Evolutionary conservation across 1,284 basidiomycete species (phyloP), one percentile per base, ranked within the genome.

Genomic region (Schizophyllum amplum): DNA sequence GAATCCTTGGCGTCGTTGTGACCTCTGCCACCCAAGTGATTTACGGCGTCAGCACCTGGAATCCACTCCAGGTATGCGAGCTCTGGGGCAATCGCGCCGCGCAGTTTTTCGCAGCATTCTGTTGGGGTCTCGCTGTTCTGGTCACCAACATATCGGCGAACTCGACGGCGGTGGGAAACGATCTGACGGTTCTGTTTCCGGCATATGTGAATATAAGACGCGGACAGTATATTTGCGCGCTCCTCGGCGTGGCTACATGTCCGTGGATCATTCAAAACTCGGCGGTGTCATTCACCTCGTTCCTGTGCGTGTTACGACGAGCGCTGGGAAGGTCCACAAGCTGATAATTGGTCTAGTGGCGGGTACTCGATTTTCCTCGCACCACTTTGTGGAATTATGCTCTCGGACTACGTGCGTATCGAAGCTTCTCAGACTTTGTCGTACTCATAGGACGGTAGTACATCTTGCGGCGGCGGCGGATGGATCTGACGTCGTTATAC

Each of bases 141-240:
- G 80, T 77, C 49, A 80, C 81, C 52, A 86, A 86, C 66, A 82
- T 86, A 61, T 82, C 78, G 47, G 81, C 79, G 24, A 83, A 87
- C 52, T 64, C 63, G 1, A 64, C 63, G 5, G 63, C 63, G 24
- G 64, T 65, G 22, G 64, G 62, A 0, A 65, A 63, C 51, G 64
- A 63, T 26, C 56, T 65, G n/a, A 24, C 64, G 0, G 57, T 63
- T 46, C 24, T 63, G 11, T 59, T 55, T 15, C 52, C 55, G 49
- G 65, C 73, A 61, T 84, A 80, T 65, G 77, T 86, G 69, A 83
- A 86, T 64, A 84, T 87, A 64, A 73, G 76, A 23, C 75, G 84
- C 4, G 85, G 85, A 1, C 84, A 86, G 69, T 67, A 85, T 59
- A 73, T 87, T 33, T 84, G 82, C 23, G 80, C 83, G 7, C 62